A percentile compares a stretch with the other conserved stretches of the same genome.
These are phyloP conservation scores for Agroathelia rolfsii DNA, from an alignment of 1,284 basidiomycete species.

Conservation along the genomic window DNA sequence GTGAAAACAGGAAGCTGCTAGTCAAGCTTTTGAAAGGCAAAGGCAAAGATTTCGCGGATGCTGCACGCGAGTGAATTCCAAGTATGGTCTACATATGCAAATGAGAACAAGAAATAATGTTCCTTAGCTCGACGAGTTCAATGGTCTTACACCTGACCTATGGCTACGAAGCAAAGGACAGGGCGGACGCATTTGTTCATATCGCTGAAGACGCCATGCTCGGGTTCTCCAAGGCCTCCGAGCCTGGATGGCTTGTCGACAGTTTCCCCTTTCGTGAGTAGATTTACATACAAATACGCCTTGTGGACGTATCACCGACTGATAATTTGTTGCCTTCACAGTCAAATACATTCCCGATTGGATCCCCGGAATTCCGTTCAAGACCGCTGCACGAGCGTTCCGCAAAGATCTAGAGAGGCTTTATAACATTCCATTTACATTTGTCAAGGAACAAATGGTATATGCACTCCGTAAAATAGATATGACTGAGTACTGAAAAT, in stretches of 20 bases:
- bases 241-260: conserved; percentile 31
- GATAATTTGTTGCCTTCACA: conserved; percentile 15
- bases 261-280: conserved; percentile 23
- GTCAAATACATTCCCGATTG: conserved; percentile 31
- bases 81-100: no score
- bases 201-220: conserved; percentile 32
- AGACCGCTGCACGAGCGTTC: conserved; percentile 17
- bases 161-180: conserved; percentile 24
- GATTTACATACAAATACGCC: no score
- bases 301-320: conserved; percentile 1
- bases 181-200: conserved; percentile 26
- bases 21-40: conserved; percentile 22
- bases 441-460: conserved; percentile 25
- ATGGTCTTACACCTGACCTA: conserved; percentile 28
- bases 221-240: conserved; percentile 28
- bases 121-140: conserved; percentile 25
- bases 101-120: no score
- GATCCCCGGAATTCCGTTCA: conserved; percentile 31
- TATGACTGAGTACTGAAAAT: no score
- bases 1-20: conserved; percentile 22
- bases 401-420: conserved; percentile 12
- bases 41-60: conserved; percentile 20
- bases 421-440: conserved; percentile 21
- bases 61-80: conserved; percentile 22
- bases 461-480: conserved; percentile 6